Conservation (phyloP, 2,329 filamentous ascomycete genomes). For the Anthostomella pinea region DNA sequence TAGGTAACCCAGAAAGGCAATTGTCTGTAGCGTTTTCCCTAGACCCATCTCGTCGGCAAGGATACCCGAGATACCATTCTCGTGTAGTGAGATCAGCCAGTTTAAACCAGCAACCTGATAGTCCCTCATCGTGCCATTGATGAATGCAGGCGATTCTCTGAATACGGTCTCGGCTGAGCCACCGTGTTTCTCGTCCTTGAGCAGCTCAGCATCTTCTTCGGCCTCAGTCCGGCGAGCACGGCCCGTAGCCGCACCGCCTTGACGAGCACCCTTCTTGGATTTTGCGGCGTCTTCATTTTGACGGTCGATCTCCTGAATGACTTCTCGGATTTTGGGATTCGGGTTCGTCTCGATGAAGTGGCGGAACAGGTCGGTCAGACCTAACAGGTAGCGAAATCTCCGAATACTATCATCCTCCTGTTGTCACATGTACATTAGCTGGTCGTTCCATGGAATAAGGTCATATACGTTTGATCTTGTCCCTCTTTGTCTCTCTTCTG, state of each 20-base stretch:
- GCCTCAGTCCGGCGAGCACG: conserved; percentile 88
- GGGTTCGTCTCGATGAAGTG: conserved; percentile 99
- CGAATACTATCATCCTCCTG: conserved; percentile 91
- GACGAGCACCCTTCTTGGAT: conserved; percentile 68
- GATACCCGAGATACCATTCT: conserved; percentile 98
- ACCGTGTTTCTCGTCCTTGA: conserved; percentile 85
- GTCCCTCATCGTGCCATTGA: conserved; percentile 88
- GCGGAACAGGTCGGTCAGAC: conserved; percentile 92
- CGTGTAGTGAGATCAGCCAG: conserved; percentile 95
- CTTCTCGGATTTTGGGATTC: conserved; percentile 88
- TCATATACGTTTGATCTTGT: too few species aligned
- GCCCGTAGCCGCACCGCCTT: conserved; percentile 78
- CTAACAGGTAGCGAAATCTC: conserved; percentile 90
- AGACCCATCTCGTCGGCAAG: conserved; percentile 98
- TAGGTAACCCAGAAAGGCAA: conserved; percentile 92
- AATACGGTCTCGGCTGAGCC: conserved; percentile 86
- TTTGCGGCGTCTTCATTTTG: conserved; percentile 76
- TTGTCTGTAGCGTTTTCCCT: conserved; percentile 96
- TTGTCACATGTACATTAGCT: conserved; percentile 12
- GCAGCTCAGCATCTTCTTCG: conserved; percentile 89
- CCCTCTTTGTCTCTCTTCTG: too few species aligned
- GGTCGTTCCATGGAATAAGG: too few species aligned
- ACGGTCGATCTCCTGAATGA: conserved; percentile 91
- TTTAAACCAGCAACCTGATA: conserved; percentile 96
- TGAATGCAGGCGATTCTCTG: conserved; percentile 86